A percentile compares a stretch with the other conserved stretches of the same genome.
Evolutionary conservation across 805 yeast species (phyloP).

Genomic region (Komagataella ulmi): DNA sequence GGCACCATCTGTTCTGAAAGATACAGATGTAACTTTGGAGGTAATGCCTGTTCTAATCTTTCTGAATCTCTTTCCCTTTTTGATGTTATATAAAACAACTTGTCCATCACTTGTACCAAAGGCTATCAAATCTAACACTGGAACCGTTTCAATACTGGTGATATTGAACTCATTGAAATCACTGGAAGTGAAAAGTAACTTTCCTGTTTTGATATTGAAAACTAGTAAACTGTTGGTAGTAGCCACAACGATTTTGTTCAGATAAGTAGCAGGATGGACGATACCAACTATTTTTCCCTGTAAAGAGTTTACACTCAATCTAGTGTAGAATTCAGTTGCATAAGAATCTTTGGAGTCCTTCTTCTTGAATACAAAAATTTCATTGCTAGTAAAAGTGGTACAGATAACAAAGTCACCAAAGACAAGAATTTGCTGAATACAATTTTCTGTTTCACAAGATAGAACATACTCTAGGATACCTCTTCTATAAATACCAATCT

Average conservation of each 20-base stretch:
- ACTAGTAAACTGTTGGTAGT: conserved; percentile 50
- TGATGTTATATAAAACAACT: conserved; percentile 52
- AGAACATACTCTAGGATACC: conserved; percentile 44
- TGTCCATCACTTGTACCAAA: conserved; percentile 63
- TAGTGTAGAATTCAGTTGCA: conserved; percentile 57
- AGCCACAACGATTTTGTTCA: conserved; percentile 81
- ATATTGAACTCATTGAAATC: conserved; percentile 41
- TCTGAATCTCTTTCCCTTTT: conserved; percentile 43
- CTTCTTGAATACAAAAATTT: conserved; percentile 42
- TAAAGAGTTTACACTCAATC: conserved; percentile 39
- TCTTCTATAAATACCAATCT: conserved; percentile 69
- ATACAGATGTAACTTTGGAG: conserved; percentile 40
- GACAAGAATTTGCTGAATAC: conserved; percentile 35
- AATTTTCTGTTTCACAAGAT: conserved; percentile 10
- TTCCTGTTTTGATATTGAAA: conserved; percentile 68
- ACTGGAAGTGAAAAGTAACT: conserved; percentile 35
- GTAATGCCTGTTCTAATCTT: conserved; percentile 30
- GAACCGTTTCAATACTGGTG: conserved; percentile 68
- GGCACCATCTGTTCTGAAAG: conserved; percentile 87
- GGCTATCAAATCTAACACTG: conserved; percentile 76
- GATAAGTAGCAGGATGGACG: conserved; percentile 79
- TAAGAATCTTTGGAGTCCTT: conserved; percentile 21
- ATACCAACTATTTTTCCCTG: conserved; percentile 63
- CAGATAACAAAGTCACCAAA: conserved; percentile 76
- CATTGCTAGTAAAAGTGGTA: conserved; percentile 12